Percentiles rank a stretch among this genome's conserved stretches.
Evolutionary conservation across 2,329 filamentous ascomycete genomes (phyloP).

Genomic region (Ustilaginoidea virens): DNA sequence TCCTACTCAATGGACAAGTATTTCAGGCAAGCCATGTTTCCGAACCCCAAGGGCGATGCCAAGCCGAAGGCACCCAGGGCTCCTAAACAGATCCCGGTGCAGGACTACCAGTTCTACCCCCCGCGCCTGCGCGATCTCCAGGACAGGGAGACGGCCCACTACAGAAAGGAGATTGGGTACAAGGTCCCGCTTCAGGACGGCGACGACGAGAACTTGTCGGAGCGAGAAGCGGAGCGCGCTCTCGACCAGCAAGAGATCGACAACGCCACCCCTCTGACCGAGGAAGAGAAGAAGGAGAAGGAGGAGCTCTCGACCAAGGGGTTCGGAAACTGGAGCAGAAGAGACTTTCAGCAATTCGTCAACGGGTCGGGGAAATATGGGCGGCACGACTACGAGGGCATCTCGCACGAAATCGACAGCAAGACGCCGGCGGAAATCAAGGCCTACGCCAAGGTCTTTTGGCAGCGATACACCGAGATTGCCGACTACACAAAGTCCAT

Average conservation of each 20-base stretch:
- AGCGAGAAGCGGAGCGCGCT: constrained; percentile 75
- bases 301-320: constrained; percentile 66
- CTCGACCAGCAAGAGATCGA: constrained; percentile 88
- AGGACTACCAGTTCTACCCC: constrained; percentile 97
- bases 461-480: constrained; percentile 87
- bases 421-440: constrained; percentile 77
- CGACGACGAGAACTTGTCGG: constrained; percentile 70
- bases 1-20: constrained; percentile 99
- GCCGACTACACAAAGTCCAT: constrained; percentile 80
- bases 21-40: constrained; percentile 77
- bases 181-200: constrained; percentile 85
- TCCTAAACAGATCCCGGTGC: constrained; percentile 79
- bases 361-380: constrained; percentile 91
- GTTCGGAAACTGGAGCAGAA: constrained; percentile 88
- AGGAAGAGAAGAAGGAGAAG: constrained; percentile 82
- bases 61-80: constrained; percentile 94
- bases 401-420: constrained; percentile 80
- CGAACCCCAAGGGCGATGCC: constrained; percentile 65
- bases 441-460: constrained; percentile 87
- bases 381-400: constrained; percentile 68
- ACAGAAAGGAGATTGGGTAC: constrained; percentile 91
- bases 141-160: constrained; percentile 89
- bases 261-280: constrained; percentile 71
- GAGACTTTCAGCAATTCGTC: constrained; percentile 96
- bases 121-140: constrained; percentile 72